Conservation (phyloP, 1,284 basidiomycete species). For the Coniferiporia sulphurascens region DNA sequence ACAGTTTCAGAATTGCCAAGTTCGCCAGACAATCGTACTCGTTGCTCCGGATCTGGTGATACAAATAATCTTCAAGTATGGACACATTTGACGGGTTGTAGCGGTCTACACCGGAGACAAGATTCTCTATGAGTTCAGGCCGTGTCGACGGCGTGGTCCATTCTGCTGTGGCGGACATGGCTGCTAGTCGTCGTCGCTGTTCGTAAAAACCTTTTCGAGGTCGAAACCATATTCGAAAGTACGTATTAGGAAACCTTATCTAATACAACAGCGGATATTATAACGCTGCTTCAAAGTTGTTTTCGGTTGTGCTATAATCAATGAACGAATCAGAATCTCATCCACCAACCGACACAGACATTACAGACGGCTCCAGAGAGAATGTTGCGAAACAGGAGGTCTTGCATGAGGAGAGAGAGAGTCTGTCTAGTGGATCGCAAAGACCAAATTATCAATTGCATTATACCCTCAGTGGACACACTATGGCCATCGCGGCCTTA, state of each 20-base stretch:
- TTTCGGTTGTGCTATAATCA: no score
- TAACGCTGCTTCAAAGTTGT: no score
- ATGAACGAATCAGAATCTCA: not conserved
- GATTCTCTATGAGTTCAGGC: constrained; percentile 81
- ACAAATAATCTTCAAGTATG: constrained; percentile 93
- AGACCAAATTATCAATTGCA: constrained; percentile 37
- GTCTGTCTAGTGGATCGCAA: constrained; percentile 10
- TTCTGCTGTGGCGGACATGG: constrained; percentile 44
- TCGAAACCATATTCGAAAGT: not conserved
- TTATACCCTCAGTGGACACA: constrained; percentile 68
- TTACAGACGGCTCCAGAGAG: constrained; percentile 17
- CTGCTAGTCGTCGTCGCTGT: constrained; percentile 1
- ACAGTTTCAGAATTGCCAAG: constrained; percentile 85
- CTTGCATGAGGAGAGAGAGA: not conserved
- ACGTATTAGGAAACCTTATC: not conserved
- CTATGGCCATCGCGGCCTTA: constrained; percentile 65
- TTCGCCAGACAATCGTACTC: constrained; percentile 95
- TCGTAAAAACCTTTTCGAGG: constrained; percentile 3
- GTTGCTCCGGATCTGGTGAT: constrained; percentile 83
- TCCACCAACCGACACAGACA: constrained; percentile 17
- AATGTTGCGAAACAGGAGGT: constrained; percentile 10
- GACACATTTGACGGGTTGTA: constrained; percentile 94
- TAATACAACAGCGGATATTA: not conserved
- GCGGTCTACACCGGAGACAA: constrained; percentile 92
- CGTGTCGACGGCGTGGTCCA: constrained; percentile 72